These are phyloP conservation scores for Russula abietina DNA, from an alignment of 768 basidiomycete species.

Conservation along the genomic window DNA sequence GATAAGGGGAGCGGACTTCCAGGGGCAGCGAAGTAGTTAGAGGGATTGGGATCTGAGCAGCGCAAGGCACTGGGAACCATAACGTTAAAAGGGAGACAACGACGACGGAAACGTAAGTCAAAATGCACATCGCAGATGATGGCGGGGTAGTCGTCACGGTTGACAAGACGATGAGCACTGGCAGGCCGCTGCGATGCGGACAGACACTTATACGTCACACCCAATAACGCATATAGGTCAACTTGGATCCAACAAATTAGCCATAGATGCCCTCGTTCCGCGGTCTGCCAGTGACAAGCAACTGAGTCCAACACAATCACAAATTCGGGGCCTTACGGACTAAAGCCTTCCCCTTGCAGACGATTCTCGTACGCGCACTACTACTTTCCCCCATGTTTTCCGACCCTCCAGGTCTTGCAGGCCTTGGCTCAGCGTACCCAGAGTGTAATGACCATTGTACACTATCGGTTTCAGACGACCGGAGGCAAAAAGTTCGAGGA, in stretches of 20 bases:
- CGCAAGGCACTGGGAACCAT: not conserved
- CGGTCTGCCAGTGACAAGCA: not conserved
- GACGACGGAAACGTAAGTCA: not conserved
- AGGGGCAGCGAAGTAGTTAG: not conserved
- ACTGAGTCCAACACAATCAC: not conserved
- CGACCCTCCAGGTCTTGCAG: conserved; percentile 70
- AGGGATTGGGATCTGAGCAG: not conserved
- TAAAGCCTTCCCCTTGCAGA: conserved; percentile 43
- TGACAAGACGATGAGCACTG: not conserved
- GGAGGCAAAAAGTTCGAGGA: conserved; percentile 66
- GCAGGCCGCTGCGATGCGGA: not conserved
- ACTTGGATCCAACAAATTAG: not conserved
- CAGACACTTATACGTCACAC: not conserved
- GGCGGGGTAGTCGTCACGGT: not conserved
- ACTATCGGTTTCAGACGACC: conserved; percentile 61
- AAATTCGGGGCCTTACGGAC: conserved; percentile 20
- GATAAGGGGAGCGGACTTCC: conserved; percentile 20
- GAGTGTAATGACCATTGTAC: conserved; percentile 61
- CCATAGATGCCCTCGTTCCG: not conserved
- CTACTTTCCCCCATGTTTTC: conserved; percentile 89
- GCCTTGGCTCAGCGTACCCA: conserved; percentile 63
- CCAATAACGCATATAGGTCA: not conserved
- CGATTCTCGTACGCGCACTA: conserved; percentile 57
- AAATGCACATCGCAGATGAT: not conserved
- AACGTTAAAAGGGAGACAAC: not conserved